Percentiles rank a stretch among this genome's conserved stretches.
Conservation (phyloP, 306 rosid species). For the Prunus armeniaca region DNA sequence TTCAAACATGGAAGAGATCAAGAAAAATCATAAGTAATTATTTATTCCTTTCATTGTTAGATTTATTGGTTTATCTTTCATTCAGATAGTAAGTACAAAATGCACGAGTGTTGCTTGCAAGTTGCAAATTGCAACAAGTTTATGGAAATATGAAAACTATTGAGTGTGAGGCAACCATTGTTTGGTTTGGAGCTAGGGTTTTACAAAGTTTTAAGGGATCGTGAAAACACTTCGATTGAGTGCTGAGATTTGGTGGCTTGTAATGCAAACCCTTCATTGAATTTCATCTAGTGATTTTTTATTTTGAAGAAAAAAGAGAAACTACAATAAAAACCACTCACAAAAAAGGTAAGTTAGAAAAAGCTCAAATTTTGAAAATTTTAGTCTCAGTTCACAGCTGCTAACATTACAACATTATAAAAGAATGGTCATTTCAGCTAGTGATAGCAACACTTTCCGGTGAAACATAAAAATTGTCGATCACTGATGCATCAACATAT, state of each 20-base stretch:
- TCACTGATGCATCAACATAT: neutral
- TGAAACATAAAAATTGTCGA: neutral
- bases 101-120: conserved; percentile 1
- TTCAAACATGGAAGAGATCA: conserved; percentile 74
- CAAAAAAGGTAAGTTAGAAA: no score
- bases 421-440: no score
- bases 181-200: neutral
- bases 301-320: no score
- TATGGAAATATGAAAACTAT: conserved; percentile 3
- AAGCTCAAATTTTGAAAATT: no score
- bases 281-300: neutral
- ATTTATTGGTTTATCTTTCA: neutral
- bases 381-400: no score
- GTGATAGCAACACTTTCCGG: neutral
- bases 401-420: no score
- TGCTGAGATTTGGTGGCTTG: neutral
- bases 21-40: conserved; percentile 90
- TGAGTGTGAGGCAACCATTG: neutral
- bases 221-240: neutral
- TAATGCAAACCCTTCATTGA: neutral
- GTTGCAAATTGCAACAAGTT: neutral
- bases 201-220: neutral
- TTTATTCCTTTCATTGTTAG: neutral
- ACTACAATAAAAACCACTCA: no score
- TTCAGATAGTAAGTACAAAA: neutral